Conservation (phyloP, 768 basidiomycete species). For the Mrakia hoshinonis region DNA sequence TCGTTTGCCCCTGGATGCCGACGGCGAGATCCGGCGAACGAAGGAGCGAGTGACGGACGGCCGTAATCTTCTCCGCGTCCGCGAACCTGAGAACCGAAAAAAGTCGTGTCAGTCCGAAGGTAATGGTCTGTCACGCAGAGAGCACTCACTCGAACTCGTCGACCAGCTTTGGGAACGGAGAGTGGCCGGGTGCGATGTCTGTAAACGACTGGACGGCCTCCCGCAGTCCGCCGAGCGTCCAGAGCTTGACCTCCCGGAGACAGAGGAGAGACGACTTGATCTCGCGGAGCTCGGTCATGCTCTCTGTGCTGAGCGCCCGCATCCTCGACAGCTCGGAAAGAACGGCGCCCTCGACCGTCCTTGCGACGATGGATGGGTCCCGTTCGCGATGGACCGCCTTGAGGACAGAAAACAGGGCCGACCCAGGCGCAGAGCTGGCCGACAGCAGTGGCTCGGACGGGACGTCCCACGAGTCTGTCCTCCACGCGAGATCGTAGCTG, state of each 20-base stretch:
- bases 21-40: constrained; percentile 19
- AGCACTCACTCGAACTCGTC: neutral
- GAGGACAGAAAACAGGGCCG: constrained; percentile 66
- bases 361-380: constrained; percentile 48
- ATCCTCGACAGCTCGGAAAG: constrained; percentile 58
- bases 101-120: neutral
- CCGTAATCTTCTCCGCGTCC: constrained; percentile 53
- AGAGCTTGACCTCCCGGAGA: constrained; percentile 55
- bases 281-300: constrained; percentile 64
- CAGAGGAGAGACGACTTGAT: constrained; percentile 67
- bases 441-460: constrained; percentile 49
- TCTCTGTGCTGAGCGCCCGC: constrained; percentile 61
- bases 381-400: constrained; percentile 75
- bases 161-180: neutral
- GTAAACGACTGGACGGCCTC: constrained; percentile 13
- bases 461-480: constrained; percentile 90
- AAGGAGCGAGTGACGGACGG: constrained; percentile 47
- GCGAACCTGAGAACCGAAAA: constrained; percentile 52
- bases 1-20: constrained; percentile 5
- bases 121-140: too few relatives aligned
- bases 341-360: constrained; percentile 49
- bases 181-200: neutral
- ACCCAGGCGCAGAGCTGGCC: constrained; percentile 44
- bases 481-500: constrained; percentile 79
- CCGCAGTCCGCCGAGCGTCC: constrained; percentile 34